Conservation (phyloP, 305 asterid genomes). For the Fraxinus floribunda region DNA sequence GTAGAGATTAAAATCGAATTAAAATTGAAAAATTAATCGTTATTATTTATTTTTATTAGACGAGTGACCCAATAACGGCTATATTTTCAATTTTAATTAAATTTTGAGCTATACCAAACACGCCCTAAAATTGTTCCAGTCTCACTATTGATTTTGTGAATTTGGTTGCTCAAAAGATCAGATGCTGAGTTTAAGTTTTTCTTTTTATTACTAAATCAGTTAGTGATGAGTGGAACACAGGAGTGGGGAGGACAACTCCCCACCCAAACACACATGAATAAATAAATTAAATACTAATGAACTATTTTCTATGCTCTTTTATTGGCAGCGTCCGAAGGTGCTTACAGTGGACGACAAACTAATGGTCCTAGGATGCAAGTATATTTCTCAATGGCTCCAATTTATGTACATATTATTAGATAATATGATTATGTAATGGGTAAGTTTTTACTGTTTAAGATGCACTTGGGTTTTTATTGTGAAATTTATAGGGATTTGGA, state of each 20-base stretch:
- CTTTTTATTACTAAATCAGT: background rate
- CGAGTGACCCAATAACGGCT: no score
- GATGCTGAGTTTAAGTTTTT: background rate
- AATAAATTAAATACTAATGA: background rate
- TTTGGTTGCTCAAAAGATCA: background rate
- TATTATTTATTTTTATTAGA: no score
- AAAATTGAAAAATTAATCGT: no score
- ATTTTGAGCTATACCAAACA: no score
- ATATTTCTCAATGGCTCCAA: constrained; percentile 26
- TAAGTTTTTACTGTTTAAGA: background rate
- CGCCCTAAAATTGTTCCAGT: background rate
- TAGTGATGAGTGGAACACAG: background rate
- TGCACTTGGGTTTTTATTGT: constrained; percentile 1
- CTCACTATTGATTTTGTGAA: background rate
- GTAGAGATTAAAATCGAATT: no score
- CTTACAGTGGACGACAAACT: constrained; percentile 89
- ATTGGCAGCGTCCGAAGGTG: constrained; percentile 64
- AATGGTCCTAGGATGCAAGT: constrained; percentile 90
- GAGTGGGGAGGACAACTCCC: background rate
- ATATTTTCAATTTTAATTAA: background rate
- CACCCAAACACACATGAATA: background rate
- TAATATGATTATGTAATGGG: background rate
- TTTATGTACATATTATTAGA: constrained; percentile 13
- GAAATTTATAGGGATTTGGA: constrained; percentile 51
- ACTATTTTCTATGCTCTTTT: constrained; percentile 16